Evolutionary conservation across 164 flowering plant genomes (phyloP).

Genomic region (Annona cherimola): DNA sequence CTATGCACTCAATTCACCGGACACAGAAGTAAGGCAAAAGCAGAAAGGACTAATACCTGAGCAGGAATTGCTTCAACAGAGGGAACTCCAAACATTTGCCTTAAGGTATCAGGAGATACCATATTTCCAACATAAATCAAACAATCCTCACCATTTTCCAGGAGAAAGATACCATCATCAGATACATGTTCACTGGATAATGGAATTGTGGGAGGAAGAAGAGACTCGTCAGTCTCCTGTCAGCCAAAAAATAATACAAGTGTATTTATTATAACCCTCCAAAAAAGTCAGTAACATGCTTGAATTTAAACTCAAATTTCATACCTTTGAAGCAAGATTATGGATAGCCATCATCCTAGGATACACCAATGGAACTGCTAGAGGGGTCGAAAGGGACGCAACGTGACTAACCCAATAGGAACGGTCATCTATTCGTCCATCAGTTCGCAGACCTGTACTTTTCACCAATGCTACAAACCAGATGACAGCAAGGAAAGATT

Average conservation of each 20-base stretch:
- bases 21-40: neutral
- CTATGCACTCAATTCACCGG: neutral
- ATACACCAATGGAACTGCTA: slow-evolving; percentile 77
- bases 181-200: slow-evolving; percentile 85
- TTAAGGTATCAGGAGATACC: slow-evolving; percentile 46
- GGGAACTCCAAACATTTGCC: slow-evolving; percentile 59
- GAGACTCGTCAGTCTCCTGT: slow-evolving; percentile 60
- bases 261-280: neutral
- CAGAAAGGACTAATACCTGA: slow-evolving; percentile 49
- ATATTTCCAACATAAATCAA: slow-evolving; percentile 69
- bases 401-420: slow-evolving; percentile 82
- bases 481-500: slow-evolving; percentile 1
- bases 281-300: neutral
- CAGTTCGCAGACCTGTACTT: slow-evolving; percentile 71
- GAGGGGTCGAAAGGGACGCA: slow-evolving; percentile 57
- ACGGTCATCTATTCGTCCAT: slow-evolving; percentile 90
- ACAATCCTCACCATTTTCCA: slow-evolving; percentile 91
- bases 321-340: slow-evolving; percentile 60
- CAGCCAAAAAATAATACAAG: neutral
- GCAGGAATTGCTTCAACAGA: slow-evolving; percentile 59
- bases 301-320: neutral
- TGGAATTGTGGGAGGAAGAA: slow-evolving; percentile 57
- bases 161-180: slow-evolving; percentile 83
- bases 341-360: slow-evolving; percentile 87
- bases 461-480: slow-evolving; percentile 64